Base-by-base conservation (phyloP, 2,329 filamentous ascomycete species). In the Diaporthe humulicola region DNA sequence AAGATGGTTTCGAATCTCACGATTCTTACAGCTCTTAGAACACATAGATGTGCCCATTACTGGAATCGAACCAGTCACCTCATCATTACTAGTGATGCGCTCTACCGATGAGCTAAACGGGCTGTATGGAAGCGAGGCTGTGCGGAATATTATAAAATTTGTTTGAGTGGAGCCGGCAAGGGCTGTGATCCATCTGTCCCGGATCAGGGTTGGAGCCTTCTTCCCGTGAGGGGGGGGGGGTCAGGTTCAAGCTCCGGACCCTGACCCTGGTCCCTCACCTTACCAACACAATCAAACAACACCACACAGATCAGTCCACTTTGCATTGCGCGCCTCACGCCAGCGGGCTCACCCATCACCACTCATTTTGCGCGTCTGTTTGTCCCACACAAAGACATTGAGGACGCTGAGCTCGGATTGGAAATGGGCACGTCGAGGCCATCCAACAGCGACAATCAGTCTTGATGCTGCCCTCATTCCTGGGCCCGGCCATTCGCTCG, bases 1-100 rank as follows among this genome's bases (percentile, higher is more conserved):
- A n/a, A 36, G 4, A 7, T 1, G 12, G 19, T n/a, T n/a, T n/a
- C n/a, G n/a, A n/a, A n/a, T n/a, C n/a, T n/a, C n/a, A n/a, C n/a
- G n/a, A n/a, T n/a, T n/a, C n/a, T n/a, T n/a, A n/a, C n/a, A n/a
- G n/a, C n/a, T n/a, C n/a, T n/a, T n/a, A 6, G 15, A 25, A 0
- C 4, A 28, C 14, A n/a, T 56, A 40, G 25, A 19, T 15, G n/a
- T 76, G 75, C 75, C 75, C 73, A 73, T 71, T 54, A 73, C 67
- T 54, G 66, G 75, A 76, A 76, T 76, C 69, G 75, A 76, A 74
- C 75, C 66, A 54, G 61, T 72, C 69, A 74, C 75, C 69, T 76
- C 70, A 61, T 76, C 75, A 76, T 74, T 76, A 76, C 75, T 74
- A 76, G 75, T 76, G 75, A 76, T 61, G 70, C 75, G 75, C 75